A percentile compares a stretch with the other conserved stretches of the same genome.
phyloP scores from a whole-genome alignment of 108 stramenopile genomes.

The Skeletonema menzelii region DNA sequence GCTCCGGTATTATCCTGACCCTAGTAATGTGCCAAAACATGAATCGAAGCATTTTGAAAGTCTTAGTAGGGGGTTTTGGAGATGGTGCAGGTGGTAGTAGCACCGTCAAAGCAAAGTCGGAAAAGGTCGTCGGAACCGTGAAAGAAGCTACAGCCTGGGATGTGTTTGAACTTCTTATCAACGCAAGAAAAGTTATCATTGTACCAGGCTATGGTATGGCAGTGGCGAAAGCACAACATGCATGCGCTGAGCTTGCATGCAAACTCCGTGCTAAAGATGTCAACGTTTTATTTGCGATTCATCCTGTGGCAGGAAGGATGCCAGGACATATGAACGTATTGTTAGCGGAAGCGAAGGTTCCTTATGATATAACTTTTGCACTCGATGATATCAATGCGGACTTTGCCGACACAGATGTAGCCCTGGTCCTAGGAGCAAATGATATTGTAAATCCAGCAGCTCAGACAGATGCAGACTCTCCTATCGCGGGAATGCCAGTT shows the following conservation, averaged over 20 bases:
- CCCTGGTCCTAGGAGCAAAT: slow-evolving; percentile 94
- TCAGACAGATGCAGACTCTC: slow-evolving; percentile 83
- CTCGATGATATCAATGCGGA: slow-evolving; percentile 98
- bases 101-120: slow-evolving; percentile 66
- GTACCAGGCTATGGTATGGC: slow-evolving; percentile 98
- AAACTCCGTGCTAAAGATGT: slow-evolving; percentile 86
- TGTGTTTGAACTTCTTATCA: slow-evolving; percentile 51
- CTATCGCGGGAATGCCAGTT: slow-evolving; percentile 91
- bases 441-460: slow-evolving; percentile 73
- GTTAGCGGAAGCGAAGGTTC: slow-evolving; percentile 97
- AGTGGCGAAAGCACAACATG: slow-evolving; percentile 96
- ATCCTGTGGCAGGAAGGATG: slow-evolving; percentile 96
- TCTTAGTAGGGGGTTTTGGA: slow-evolving; percentile 92
- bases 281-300: slow-evolving; percentile 90
- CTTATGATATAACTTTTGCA: slow-evolving; percentile 97
- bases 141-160: slow-evolving; percentile 25
- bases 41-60: slow-evolving; percentile 87
- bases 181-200: slow-evolving; percentile 91
- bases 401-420: slow-evolving; percentile 91
- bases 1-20: slow-evolving; percentile 95
- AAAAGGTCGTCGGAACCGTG: slow-evolving; percentile 66
- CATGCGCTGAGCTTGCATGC: slow-evolving; percentile 91
- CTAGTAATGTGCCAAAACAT: slow-evolving; percentile 99
- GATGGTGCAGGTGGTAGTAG: slow-evolving; percentile 40
- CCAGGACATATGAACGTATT: slow-evolving; percentile 88